Conservation (phyloP, 2,329 filamentous ascomycete genomes). For the Colletotrichum cordylinicola region DNA sequence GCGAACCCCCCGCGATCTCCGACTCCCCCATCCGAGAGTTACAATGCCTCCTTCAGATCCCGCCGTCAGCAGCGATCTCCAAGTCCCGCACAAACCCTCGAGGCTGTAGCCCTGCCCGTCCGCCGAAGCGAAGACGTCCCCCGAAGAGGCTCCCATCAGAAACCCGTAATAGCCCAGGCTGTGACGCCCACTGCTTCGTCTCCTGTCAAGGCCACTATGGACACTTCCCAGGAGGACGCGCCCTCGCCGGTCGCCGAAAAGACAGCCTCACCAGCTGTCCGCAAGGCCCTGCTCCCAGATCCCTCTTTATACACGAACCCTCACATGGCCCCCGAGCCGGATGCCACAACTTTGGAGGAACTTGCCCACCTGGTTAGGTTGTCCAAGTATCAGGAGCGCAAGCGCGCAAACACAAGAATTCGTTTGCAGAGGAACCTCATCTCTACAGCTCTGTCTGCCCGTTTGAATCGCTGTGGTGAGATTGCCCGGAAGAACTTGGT, state of each 20-base stretch:
- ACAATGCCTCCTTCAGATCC: conserved; percentile 60
- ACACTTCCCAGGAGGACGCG: conserved; percentile 28
- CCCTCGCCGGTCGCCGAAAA: conserved; percentile 42
- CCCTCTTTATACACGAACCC: conserved; percentile 70
- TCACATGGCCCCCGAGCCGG: conserved; percentile 63
- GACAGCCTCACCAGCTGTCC: conserved; percentile 48
- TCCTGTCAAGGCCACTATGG: conserved; percentile 24
- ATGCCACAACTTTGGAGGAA: conserved; percentile 76
- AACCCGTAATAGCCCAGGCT: conserved; percentile 56
- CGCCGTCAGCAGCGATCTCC: conserved; percentile 56
- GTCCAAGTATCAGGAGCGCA: conserved; percentile 82
- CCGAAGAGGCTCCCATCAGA: conserved; percentile 46
- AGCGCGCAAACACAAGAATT: conserved; percentile 74
- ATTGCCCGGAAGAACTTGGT: conserved; percentile 77
- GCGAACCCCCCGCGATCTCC: conserved; percentile 40
- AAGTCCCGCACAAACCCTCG: conserved; percentile 58
- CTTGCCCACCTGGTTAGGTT: conserved; percentile 79
- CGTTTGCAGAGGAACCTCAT: conserved; percentile 78
- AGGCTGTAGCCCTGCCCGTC: conserved; percentile 45
- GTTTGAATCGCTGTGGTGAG: conserved; percentile 76
- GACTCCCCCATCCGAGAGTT: conserved; percentile 50
- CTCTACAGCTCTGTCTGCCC: conserved; percentile 76
- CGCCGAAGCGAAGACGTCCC: conserved; percentile 51
- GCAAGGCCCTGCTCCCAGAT: conserved; percentile 63
- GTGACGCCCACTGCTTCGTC: conserved; percentile 32